Conservation (phyloP, 1,284 basidiomycete genomes). For the Rhodotorula mucilaginosa region DNA sequence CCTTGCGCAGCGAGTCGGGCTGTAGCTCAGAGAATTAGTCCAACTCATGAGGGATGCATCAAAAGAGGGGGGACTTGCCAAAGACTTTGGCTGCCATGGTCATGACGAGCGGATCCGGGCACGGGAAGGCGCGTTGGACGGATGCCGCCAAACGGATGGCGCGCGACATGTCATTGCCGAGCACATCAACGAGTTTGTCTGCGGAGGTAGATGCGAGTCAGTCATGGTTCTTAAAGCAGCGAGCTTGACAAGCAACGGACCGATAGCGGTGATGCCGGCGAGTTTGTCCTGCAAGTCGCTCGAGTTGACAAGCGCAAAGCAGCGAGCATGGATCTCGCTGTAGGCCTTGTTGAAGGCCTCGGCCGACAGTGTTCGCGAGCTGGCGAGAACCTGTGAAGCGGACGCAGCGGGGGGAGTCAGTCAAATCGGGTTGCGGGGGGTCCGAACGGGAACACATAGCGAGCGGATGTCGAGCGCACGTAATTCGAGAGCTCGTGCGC, state of each 20-base stretch:
- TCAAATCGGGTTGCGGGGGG: neutral
- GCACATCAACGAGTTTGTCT: constrained; percentile 42
- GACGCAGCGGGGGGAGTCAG: neutral
- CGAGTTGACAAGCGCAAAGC: constrained; percentile 43
- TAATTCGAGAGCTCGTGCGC: constrained; percentile 35
- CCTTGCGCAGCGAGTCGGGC: constrained; percentile 46
- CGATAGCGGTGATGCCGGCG: constrained; percentile 45
- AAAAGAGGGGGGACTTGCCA: constrained; percentile 19
- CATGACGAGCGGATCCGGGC: constrained; percentile 47
- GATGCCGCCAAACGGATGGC: constrained; percentile 45
- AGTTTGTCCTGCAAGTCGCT: constrained; percentile 45
- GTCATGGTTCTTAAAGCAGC: neutral
- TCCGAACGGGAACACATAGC: neutral
- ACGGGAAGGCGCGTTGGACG: constrained; percentile 46
- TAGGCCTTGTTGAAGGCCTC: constrained; percentile 42
- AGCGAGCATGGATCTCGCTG: constrained; percentile 38
- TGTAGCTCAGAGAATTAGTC: constrained; percentile 3
- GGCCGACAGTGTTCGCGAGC: constrained; percentile 37
- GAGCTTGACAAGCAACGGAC: neutral
- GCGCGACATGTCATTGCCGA: constrained; percentile 45
- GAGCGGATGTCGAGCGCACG: constrained; percentile 2
- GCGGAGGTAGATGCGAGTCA: neutral
- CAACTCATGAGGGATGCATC: neutral
- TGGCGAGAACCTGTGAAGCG: constrained; percentile 26
- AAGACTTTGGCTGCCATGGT: constrained; percentile 47